Evolutionary conservation across 83 land plant genomes (phyloP).

Genomic region (Diphasiastrum complanatum): DNA sequence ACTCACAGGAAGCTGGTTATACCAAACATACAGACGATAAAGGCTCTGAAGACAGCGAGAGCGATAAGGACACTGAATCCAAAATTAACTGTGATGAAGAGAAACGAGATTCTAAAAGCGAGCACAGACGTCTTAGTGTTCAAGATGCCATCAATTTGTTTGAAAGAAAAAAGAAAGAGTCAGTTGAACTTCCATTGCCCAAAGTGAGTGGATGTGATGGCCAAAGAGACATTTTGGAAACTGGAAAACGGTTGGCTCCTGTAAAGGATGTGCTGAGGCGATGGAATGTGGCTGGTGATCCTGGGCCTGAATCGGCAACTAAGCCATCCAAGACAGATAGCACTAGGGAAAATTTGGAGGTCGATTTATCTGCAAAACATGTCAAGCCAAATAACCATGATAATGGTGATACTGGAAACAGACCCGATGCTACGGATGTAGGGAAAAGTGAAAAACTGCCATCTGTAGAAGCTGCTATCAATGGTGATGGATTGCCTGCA

Average conservation of each 20-base stretch:
- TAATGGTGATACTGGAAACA: too few relatives aligned
- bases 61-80: conserved; percentile 34
- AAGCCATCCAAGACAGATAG: too few relatives aligned
- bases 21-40: too few relatives aligned
- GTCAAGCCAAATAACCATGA: too few relatives aligned
- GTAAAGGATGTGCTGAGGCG: conserved; percentile 14
- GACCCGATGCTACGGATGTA: too few relatives aligned
- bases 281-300: conserved; percentile 17
- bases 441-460: too few relatives aligned
- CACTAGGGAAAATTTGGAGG: too few relatives aligned
- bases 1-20: conserved; percentile 25
- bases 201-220: conserved; percentile 11
- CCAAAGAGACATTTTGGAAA: conserved; percentile 15
- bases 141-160: conserved; percentile 28
- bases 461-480: too few relatives aligned
- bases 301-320: too few relatives aligned
- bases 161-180: conserved; percentile 34
- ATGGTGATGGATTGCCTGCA: too few relatives aligned
- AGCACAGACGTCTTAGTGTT: conserved; percentile 20
- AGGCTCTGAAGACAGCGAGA: conserved; percentile 31
- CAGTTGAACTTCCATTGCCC: conserved; percentile 27
- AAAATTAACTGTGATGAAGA: conserved; percentile 40
- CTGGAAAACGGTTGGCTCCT: conserved; percentile 10
- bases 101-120: conserved; percentile 21
- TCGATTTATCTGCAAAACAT: too few relatives aligned